Base-by-base conservation (phyloP, 768 basidiomycete genomes). In the Panus rudis region DNA sequence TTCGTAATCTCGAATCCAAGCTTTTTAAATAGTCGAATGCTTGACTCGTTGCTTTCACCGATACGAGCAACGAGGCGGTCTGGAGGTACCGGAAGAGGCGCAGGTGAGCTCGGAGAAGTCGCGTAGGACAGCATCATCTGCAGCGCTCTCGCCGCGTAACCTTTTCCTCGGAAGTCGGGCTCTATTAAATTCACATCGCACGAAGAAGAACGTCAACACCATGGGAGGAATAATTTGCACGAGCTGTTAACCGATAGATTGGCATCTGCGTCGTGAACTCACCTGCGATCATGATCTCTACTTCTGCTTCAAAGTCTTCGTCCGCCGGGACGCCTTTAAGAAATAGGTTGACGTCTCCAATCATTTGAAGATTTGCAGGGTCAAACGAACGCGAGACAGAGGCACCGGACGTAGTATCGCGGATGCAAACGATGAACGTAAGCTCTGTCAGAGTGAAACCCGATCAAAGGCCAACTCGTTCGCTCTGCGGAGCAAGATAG, bases 241-340 rank as follows among this genome's bases (percentile, higher is more conserved):
- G 34, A 16, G 26, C 14, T 8, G 33, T 16, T 7, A 35, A 35
- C 33, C 10, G 10, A 30, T 30, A 35, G n/a, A 30, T 30, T 10
- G n/a, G 28, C 10, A 30, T 30, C 16, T 35, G 7, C 16, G n/a
- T n/a, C n/a, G 27, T 30, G 24, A 39, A 51, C 67, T 43, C 48
- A 81, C 88, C 85, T 54, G 92, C 91, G 47, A 94, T 84, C 92
- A 94, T 97, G 47, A 94, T 81, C 60, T 94, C 91, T 21, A 81
- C 76, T 56, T 97, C 93, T 2, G 78, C 87, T 49, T 91, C 81
- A 43, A 77, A 73, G 25, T 64, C 64, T 8, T 50, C 51, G 16
- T 55, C 52, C 8, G 45, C 53, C 24, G 49, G 60, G 14, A 58
- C 51, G 35, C 80, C 79, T 35, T 84, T 83, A 32, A 94, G 63